Base-by-base conservation (phyloP, 192 early-diverging fungal genomes). In the Coemansia sp. region DNA sequence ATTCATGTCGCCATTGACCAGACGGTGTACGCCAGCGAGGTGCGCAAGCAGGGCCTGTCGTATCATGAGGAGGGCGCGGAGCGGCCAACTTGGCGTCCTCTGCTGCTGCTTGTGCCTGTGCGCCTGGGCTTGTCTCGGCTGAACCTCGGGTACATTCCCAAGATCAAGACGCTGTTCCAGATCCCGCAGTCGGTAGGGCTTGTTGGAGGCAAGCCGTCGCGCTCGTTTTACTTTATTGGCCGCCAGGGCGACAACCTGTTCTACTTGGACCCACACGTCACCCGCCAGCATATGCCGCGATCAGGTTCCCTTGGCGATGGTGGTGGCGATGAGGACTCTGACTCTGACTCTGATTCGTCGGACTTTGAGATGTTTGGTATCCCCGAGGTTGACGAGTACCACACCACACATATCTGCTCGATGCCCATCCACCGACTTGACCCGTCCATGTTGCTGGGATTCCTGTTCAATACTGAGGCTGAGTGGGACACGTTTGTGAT, bases 401-500 rank as follows among this genome's bases (percentile, higher is more conserved):
- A 85, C 68, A 79, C 80, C 5, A 76, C 74, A n/a, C 76, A 78
- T 42, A 74, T 85, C 29, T 76, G 77, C 69, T 60, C 73, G 36
- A 79, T 82, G 77, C 69, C 72, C 7, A 77, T 85, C 65, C 64
- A 76, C 34, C 60, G 75, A 3, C 69, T 85, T 32, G 84, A 85
- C 60, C 84, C 84, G 27, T 85, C 79, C 42, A 85, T 85, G 84
- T 69, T 85, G 34, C 69, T 85, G 53, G 84, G 84, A 10, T 85
- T 85, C 39, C 42, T 82, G 57, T 82, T 85, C 67, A 75, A 75
- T 70, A 73, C 75, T 27, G 80, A 82, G 45, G 70, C 73, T 19
- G 82, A 84, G 65, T 76, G 73, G 73, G 82, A 84, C 66, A 70
- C 76, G 10, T 84, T 84, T 76, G 82, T 76, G 14, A 51, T 76